Evolutionary conservation across 2,329 filamentous ascomycete species (phyloP), one percentile per base, ranked within the genome.

Genomic region (Onygenales sp.): DNA sequence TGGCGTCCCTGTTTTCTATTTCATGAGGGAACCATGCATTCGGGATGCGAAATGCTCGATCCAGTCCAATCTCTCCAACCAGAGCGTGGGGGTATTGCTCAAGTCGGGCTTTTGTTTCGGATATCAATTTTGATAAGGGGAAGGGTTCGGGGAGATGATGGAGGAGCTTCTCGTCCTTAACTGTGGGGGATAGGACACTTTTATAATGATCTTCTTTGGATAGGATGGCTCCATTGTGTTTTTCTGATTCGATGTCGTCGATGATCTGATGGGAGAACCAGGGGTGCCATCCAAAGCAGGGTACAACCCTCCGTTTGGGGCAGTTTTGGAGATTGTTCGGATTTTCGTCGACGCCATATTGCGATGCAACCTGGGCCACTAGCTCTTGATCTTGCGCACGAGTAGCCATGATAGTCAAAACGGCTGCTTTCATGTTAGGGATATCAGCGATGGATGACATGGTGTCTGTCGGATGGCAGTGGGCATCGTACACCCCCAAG

Each of bases 231-330:
- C 33, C 17, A 5, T 45, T 27, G 35, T n/a, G 8, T 38, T 14
- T 27, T 44, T 56, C 59, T 62, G 68, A 64, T 7, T 62, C 60
- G 10, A 52, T 56, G 51, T 80, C 72, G 58, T 75, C 70, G 59
- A 76, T 75, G 62, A 85, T 77, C 56, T 82, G 79, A 62, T 85
- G 76, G 0, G 82, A 80, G 63, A 85, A 85, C 82, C 82, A 85
- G 0, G 82, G 82, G 66, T 85, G 82, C 82, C 82, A 85, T 39
- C 82, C 82, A 63, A 85, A 85, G 50, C 78, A 80, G 0, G 82
- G 82, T 0, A 85, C 61, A 31, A 85, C 68, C 54, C 73, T 63
- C 55, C 17, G 14, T 13, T 49, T 49, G 32, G 8, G 32, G 2
- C 13, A 31, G 17, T 21, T 32, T 36, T 13, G 9, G 5, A 42